These are phyloP conservation scores for Dryas alaskensis DNA, from an alignment of 306 rosid species.

Conservation along the genomic window DNA sequence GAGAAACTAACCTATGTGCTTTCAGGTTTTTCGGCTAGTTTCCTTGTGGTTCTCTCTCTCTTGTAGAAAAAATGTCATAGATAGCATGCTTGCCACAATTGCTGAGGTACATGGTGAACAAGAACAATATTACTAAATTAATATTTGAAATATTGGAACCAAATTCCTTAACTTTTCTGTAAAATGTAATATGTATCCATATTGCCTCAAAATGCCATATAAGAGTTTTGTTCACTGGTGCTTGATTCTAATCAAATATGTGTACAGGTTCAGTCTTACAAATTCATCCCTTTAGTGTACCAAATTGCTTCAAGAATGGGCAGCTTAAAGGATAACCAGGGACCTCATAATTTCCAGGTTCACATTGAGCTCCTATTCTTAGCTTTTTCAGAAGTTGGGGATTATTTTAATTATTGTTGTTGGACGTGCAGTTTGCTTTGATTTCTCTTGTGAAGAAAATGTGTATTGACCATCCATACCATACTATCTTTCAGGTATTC, in stretches of 20 bases:
- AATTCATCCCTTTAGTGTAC: constrained; percentile 80
- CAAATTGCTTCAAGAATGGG: constrained; percentile 99
- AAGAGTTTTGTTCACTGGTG: neutral
- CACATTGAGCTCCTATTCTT: constrained; percentile 16
- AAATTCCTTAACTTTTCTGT: neutral
- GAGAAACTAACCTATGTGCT: constrained; percentile 25
- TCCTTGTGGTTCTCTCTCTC: constrained; percentile 88
- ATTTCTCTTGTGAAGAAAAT: constrained; percentile 92
- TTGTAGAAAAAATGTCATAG: constrained; percentile 55
- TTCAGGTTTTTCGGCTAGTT: constrained; percentile 86
- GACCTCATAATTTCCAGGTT: constrained; percentile 82
- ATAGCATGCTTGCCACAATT: constrained; percentile 68
- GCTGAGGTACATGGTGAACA: constrained; percentile 51
- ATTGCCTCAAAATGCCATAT: neutral
- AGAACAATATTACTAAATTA: neutral
- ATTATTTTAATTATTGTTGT: constrained; percentile 17
- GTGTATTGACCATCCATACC: constrained; percentile 94
- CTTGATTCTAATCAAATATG: neutral
- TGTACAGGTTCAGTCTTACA: constrained; percentile 86
- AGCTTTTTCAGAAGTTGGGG: neutral
- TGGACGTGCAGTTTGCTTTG: constrained; percentile 75
- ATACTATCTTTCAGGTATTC: constrained; percentile 86
- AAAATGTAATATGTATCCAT: neutral
- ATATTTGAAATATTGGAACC: neutral
- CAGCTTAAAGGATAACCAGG: constrained; percentile 70